Base-by-base conservation (phyloP, 106 monocot genomes). In the Apostasia shenzhenica region DNA sequence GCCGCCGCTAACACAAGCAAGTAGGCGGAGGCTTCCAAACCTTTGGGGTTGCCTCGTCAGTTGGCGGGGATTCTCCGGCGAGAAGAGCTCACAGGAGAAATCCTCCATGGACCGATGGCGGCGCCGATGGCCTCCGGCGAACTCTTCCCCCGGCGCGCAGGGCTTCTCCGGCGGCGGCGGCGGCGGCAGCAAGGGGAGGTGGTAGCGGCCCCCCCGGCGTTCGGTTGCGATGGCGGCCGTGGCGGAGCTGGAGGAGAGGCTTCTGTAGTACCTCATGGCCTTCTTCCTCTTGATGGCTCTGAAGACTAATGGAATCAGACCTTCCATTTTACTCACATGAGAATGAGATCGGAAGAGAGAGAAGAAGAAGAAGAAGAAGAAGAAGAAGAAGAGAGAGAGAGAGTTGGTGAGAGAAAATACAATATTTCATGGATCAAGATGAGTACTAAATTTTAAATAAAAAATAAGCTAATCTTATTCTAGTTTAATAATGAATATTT, bases 241-340 rank as follows among this genome's bases (percentile, higher is more conserved):
- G 3, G 54, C 64, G 0, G 38, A 14, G 45, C 46, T 67, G 48
- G 71, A 48, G 5, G 76, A 72, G 61, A 72, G 76, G 54, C 71
- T 61, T 8, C 38, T 55, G 68, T 72, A 81, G 68, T 50, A 39
- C 14, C 14, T 59, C 3, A 42, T 54, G 8, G 72, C 50, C 42
- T 66, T 73, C 56, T 59, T 77, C 68, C 70, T 62, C 58, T 73
- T 77, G 65, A 82, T 65, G 10, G 66, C 73, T 14, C 58, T 68
- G 64, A 61, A 70, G 40, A 82, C 41, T 6, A 64, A 61, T 4
- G 81, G 77, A 9, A 82, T 69, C n/a, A 82, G 57, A 5, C 81
- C 81, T 53, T 82, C 81, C 81, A 82, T 82, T n/a, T 37, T 66
- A 26, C 26, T 26, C 26, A 26, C 26, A 26, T 26, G 26, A 26